Evolutionary conservation across 2,329 filamentous ascomycete genomes (phyloP).

Genomic region (Nannizziopsis barbatae): DNA sequence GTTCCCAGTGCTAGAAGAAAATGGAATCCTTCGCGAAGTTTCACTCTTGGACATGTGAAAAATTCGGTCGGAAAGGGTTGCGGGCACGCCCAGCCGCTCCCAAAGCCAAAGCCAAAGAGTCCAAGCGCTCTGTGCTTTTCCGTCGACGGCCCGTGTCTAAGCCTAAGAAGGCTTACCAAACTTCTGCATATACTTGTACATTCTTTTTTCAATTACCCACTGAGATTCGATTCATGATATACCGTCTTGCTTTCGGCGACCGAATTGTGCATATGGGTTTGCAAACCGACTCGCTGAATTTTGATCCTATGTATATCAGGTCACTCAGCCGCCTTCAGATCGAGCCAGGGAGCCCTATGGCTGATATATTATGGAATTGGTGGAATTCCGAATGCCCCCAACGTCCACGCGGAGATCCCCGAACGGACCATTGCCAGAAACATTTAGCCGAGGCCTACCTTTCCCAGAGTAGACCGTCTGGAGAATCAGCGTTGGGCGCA

Average conservation of each 20-base stretch:
- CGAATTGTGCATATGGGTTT: constrained; percentile 10
- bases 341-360: not conserved
- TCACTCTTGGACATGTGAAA: not conserved
- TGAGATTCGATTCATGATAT: constrained; percentile 22
- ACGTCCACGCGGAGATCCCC: not conserved
- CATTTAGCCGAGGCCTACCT: constrained; percentile 1
- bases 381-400: constrained; percentile 10
- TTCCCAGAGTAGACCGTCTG: not conserved
- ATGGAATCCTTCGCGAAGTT: not conserved
- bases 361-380: constrained; percentile 10
- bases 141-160: not conserved
- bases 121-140: not conserved
- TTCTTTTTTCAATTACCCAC: constrained; percentile 17
- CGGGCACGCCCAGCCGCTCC: not conserved
- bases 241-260: constrained; percentile 10
- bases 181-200: not conserved
- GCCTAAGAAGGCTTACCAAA: not conserved
- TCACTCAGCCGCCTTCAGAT: not conserved
- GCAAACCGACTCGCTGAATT: not conserved
- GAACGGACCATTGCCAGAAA: constrained; percentile 6
- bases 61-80: not conserved
- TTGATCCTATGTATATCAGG: constrained; percentile 1
- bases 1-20: not conserved
- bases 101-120: not conserved
- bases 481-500: constrained; percentile 18